Percentiles rank a stretch among this genome's conserved stretches.
Evolutionary conservation across 768 basidiomycete species (phyloP).

Genomic region (Amanita molliuscula): DNA sequence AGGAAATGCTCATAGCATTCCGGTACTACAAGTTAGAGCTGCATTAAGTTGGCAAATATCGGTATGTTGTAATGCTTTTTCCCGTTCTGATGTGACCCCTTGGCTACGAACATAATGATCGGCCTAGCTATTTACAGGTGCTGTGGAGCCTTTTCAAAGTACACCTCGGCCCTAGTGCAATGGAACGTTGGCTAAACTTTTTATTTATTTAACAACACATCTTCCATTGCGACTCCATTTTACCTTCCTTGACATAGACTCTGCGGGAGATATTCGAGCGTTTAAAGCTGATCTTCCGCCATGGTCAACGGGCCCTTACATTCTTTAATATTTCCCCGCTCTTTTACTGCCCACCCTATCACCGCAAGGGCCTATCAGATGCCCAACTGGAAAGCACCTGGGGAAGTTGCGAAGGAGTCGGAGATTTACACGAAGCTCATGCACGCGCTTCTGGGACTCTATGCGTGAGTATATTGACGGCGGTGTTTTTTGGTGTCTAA

Average conservation of each 20-base stretch:
- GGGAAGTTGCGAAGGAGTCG: constrained; percentile 36
- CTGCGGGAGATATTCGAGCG: not conserved
- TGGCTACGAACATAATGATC: no score
- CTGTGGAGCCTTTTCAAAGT: no score
- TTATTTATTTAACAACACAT: not conserved
- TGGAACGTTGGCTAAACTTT: not conserved
- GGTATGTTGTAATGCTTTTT: no score
- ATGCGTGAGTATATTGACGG: constrained; percentile 26
- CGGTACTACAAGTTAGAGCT: no score
- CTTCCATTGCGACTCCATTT: constrained; percentile 1
- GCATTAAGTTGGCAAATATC: no score
- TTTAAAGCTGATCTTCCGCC: not conserved
- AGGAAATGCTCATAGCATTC: no score
- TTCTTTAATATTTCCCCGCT: not conserved
- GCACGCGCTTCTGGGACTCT: constrained; percentile 49
- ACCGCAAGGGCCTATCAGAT: constrained; percentile 16
- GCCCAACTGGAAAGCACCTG: constrained; percentile 45
- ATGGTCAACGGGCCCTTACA: not conserved
- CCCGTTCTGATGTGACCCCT: no score
- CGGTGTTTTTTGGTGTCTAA: not conserved
- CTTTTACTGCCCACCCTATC: not conserved
- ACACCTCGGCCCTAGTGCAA: no score
- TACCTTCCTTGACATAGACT: not conserved
- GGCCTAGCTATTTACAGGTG: no score
- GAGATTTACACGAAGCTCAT: constrained; percentile 39